Percentiles rank a stretch among this genome's conserved stretches.
Evolutionary conservation across 345 rosid genomes (phyloP).

Genomic region (Eucalyptus erythrocorys): DNA sequence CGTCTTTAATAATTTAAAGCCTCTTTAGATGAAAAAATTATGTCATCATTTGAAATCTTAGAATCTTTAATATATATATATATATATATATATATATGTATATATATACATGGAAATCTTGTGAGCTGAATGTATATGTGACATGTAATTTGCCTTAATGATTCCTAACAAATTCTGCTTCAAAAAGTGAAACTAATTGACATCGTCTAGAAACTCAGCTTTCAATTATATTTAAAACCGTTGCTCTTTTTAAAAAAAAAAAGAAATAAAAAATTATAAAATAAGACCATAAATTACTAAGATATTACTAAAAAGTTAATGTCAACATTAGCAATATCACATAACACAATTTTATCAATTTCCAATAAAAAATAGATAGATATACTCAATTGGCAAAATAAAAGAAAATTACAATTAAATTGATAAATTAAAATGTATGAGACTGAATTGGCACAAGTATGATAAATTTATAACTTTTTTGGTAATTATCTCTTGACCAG

Average conservation of each 20-base stretch:
- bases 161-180: neutral
- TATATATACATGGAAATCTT: neutral
- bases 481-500: fast-evolving
- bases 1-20: neutral
- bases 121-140: neutral
- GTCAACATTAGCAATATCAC: fast-evolving
- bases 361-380: too few relatives aligned
- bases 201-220: neutral
- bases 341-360: too few relatives aligned
- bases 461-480: too few relatives aligned
- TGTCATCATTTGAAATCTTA: neutral
- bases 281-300: too few relatives aligned
- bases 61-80: neutral
- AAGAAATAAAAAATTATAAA: too few relatives aligned
- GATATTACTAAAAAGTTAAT: too few relatives aligned
- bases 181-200: neutral
- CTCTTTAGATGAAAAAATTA: neutral
- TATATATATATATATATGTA: too few relatives aligned
- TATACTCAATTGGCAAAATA: too few relatives aligned
- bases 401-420: too few relatives aligned
- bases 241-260: neutral
- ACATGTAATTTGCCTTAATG: neutral
- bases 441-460: fast-evolving
- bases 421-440: too few relatives aligned
- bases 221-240: neutral